Evolutionary conservation across 306 rosid species (phyloP), one percentile per base, ranked within the genome.

Genomic region (Astragalus glycyphyllos): DNA sequence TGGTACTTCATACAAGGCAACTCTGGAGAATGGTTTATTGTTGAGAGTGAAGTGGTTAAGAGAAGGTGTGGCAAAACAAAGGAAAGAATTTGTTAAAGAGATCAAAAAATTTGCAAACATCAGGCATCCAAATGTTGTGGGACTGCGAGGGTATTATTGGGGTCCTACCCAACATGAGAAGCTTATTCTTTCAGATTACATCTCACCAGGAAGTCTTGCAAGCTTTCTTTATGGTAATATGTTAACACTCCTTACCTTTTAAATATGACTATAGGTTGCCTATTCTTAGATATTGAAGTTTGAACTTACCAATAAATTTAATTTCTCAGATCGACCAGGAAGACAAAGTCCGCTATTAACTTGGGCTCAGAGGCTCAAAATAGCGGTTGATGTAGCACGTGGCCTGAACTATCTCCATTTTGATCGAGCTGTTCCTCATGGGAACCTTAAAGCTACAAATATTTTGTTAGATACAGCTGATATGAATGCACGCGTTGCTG

Each of bases 381-480:
- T 95, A 70, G 96, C 97, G 3, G 99, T 95, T 42, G 99, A 95
- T 68, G 89, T 95, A 46, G 96, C 97, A 65, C 99, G 99, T 31
- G 99, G 99, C 74, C 90, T 95, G 81, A 95, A 95, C 96, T 95
- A 95, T 86, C 99, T 95, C 86, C 99, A 95, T 80, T 95, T 95
- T 20, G 99, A 95, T 69, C 96, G 99, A 17, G 99, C 96, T n/a
- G 82, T 95, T 72, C 99, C 99, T 0, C 99, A 95, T 0, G 99
- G 99, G 20, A 91, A 95, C 85, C 90, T 95, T 5, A 95, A 95
- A 70, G 96, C 97, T 58, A 85, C 99, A 63, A 95, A 95, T 56
- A 80, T 95, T 51, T 80, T 95, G 75, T 72, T 95, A 67, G 99
- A 95, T 57, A 91, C 97, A 71, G 71, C 91, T 37, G 97, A 91